Evolutionary conservation across 169 alveolate species (phyloP), one percentile per base, ranked within the genome.

Genomic region (Cryptosporidium viatorum): DNA sequence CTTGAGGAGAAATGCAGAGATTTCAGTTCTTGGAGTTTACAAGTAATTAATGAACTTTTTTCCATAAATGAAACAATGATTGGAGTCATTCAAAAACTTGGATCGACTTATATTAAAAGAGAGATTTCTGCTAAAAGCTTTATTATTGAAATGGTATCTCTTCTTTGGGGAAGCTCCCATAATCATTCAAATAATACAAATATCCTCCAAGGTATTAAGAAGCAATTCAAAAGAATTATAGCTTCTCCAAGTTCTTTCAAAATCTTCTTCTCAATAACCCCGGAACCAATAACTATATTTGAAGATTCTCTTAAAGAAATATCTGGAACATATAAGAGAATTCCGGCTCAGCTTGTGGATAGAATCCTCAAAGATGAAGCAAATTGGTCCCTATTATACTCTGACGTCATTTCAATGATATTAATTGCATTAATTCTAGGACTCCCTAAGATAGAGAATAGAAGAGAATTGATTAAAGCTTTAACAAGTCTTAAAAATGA

Each of bases 1-100:
- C 65, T 80, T 18, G 75, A 80, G 29, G 89, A 80, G 50, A 80
- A 80, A 48, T 80, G 89, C 37, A 58, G 68, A 43, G 89, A 80
- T 39, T 67, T 80, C 37, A 59, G 48, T n/a, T 31, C 37, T 6
- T 80, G 89, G 89, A 80, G 75, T 29, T 21, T 80, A 39, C 41
- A 59, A 29, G 55, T 58, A 12, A 80, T 62, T 3, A 59, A 80
- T 21, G 59, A n/a, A 0, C 43, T 80, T 0, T 80, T 41, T 31
- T 43, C 62, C 3, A 41, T 33, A 31, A 62, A 35, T 31, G 80
- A 62, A 31, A 37, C 21, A 9, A 62, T 80, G 26, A 43, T 67
- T n/a, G 26, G 35, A 62, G 33, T 59, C 5, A 80, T 80, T 10
- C 55, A 67, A 35, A 80, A 62, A 50, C 55, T 80, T 60, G 89